Evolutionary conservation across 352 stramenopile genomes (phyloP), one percentile per base, ranked within the genome.

Genomic region (Globisporangium paddicum): DNA sequence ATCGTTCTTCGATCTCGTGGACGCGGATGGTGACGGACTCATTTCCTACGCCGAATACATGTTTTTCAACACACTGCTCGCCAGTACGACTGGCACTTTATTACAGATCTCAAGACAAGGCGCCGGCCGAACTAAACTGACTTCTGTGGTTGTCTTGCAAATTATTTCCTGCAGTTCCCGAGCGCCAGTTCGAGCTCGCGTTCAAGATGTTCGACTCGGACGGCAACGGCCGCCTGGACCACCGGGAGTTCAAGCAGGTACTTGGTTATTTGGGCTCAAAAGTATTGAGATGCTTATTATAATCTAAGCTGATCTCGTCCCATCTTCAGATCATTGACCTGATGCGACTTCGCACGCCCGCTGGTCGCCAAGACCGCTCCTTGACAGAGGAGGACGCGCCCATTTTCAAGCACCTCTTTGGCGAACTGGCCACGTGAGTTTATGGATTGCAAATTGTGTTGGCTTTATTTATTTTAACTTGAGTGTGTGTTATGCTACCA

Each of bases 151-250:
- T 57, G 2, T 53, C n/a, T 55, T 18, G 3, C 9, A 18, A 34
- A 23, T 35, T 37, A 7, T 37, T 63, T 35, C 23, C 19, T 48
- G 25, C 42, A 93, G 84, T 95, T 71, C 83, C 84, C 0, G 79
- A 90, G 64, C 84, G 78, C 7, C 86, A 96, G 48, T 92, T 95
- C 45, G 82, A 94, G 52, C 69, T 95, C 42, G 84, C 84, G n/a
- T 95, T 96, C 64, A 91, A 93, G 67, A 93, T 95, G 84, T 93
- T 96, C 58, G 87, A 96, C 65, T 59, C 75, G 1, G 82, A 95
- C 50, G 81, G 84, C 45, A 94, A 94, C 37, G 87, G 86, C 5
- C 69, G 72, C 19, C 65, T 96, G 41, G 85, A 95, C 48, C 79
- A 91, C 60, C 79, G 76, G 32, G 87, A 96, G 62, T 95, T 94